Base-by-base conservation (phyloP, 1,284 basidiomycete species). In the Tilletia indica region DNA sequence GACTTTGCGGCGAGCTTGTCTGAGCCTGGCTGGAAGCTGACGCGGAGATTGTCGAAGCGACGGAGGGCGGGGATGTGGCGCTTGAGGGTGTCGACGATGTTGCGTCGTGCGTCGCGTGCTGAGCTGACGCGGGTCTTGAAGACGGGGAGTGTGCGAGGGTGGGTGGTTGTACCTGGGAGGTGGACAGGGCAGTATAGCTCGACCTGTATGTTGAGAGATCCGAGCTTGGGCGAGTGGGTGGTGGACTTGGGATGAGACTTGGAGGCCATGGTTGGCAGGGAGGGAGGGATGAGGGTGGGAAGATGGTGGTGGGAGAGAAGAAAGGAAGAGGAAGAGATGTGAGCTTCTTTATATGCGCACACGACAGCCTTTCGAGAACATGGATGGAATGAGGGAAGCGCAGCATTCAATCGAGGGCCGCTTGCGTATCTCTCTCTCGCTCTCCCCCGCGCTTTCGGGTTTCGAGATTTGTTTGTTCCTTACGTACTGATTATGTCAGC, bases 51-150 rank as follows among this genome's bases (percentile, higher is more conserved):
- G 9, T 36, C 34, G 61, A 39, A 64, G 36, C 9, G 19, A 14
- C 36, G 34, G 61, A 64, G 61, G 14, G 34, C 36, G 61, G 61
- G 61, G 12, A 64, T 42, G 38, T 64, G 61, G 9, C 38, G 34
- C 61, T 64, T 64, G 61, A 64, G 31, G 36, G 36, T 42, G 61
- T 64, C 61, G 31, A 21, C 12, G 36, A 64, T 64, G 61, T 38
- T 39, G 61, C 61, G 61, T 3, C 61, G 61, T 4, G 61, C 36
- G 11, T 39, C 36, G 12, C 61, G 34, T 19, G 61, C 61, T 9
- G 34, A 19, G 34, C 16, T 9, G 61, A 64, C 61, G 31, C 61
- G 31, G 12, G 61, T 39, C 34, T 64, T 64, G 61, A 64, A 64
- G 31, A 39, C 61, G 34, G 61, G 34, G 34, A 64, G 61, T 36